Base-by-base conservation (phyloP, 2,329 filamentous ascomycete species). In the Penicillium hesseltinei region DNA sequence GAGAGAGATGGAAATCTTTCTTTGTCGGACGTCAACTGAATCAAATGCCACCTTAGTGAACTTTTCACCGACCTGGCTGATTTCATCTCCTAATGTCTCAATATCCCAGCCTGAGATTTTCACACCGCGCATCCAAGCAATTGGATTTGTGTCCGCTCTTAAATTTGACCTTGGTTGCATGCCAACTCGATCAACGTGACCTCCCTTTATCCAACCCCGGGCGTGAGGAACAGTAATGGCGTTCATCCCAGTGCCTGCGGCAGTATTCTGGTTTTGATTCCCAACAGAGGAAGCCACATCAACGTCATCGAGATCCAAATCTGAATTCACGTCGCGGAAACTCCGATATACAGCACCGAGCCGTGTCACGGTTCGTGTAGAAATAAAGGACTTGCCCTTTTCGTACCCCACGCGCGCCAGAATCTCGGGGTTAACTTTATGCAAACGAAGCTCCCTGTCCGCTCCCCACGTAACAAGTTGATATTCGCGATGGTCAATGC, bases 381-480 rank as follows among this genome's bases (percentile, higher is more conserved):
- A 85, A 7, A 82, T 82, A 21, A 88, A 84, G 4, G 82, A 81
- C 51, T 80, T 82, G 5, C 90, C 91, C 69, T 88, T 91, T 45
- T 85, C 79, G 70, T 90, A 89, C 3, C 90, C 91, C 17, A 95
- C 88, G 2, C 83, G 80, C 57, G 84, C 80, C 0, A 94, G 78
- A 31, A 87, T 78, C 27, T 85, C 78, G 1, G 84, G 77, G 40
- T 90, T 83, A 21, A 92, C 83, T 47, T 86, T 87, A 69, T 96
- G 90, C 29, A 97, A 80, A 48, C 89, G 87, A 31, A 97, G 79
- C 67, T 92, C 85, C 63, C 89, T 89, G 71, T 97, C 93, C 48
- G 90, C 88, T 27, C 92, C 92, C 92, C 92, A 97, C 0, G 92
- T 92, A 0, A 97, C 90, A 19, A 97, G 81, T 72, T 97, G 92